A percentile compares a stretch with the other conserved stretches of the same genome.
Evolutionary conservation across 495 filamentous ascomycete species (phyloP).

Genomic region (Aspergillus mulundensis): DNA sequence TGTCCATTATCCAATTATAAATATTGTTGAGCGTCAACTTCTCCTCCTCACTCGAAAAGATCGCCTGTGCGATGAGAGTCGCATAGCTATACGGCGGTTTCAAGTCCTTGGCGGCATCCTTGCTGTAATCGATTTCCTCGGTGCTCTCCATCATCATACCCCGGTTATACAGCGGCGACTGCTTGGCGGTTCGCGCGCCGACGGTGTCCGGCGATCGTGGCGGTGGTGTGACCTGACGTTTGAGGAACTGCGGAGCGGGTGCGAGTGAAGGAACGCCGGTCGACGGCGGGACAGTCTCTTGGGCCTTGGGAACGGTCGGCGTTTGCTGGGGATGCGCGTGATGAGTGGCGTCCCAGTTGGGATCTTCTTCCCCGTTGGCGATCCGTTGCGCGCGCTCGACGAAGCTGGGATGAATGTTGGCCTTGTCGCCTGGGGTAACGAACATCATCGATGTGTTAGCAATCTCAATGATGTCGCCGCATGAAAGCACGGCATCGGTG

Average conservation of each 20-base stretch:
- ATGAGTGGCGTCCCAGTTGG: conserved; percentile 36
- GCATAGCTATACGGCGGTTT: conserved; percentile 96
- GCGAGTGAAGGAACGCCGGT: conserved; percentile 55
- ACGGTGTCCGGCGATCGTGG: conserved; percentile 45
- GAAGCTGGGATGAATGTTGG: conserved; percentile 55
- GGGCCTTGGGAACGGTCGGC: conserved; percentile 6
- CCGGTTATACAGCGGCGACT: conserved; percentile 56
- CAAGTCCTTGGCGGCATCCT: conserved; percentile 76
- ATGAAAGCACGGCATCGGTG: conserved; percentile 60
- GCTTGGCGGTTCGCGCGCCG: conserved; percentile 49
- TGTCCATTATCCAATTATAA: conserved; percentile 82
- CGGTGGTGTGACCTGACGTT: conserved; percentile 64
- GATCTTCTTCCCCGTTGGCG: conserved; percentile 42
- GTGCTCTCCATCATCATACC: conserved; percentile 71
- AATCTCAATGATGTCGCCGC: conserved; percentile 86
- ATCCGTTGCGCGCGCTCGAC: conserved; percentile 47
- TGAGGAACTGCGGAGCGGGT: conserved; percentile 65
- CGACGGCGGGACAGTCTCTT: conserved; percentile 26
- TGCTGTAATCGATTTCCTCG: conserved; percentile 79
- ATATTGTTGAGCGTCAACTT: conserved; percentile 85
- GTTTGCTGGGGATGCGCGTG: conserved; percentile 34
- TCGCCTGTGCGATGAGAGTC: conserved; percentile 94
- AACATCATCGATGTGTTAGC: conserved; percentile 97
- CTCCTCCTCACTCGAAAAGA: conserved; percentile 76
- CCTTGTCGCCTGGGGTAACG: conserved; percentile 66